Percentiles rank a stretch among this genome's conserved stretches.
These are phyloP conservation scores for Termitomyces sp. DNA, from an alignment of 768 basidiomycete species.

Conservation along the genomic window DNA sequence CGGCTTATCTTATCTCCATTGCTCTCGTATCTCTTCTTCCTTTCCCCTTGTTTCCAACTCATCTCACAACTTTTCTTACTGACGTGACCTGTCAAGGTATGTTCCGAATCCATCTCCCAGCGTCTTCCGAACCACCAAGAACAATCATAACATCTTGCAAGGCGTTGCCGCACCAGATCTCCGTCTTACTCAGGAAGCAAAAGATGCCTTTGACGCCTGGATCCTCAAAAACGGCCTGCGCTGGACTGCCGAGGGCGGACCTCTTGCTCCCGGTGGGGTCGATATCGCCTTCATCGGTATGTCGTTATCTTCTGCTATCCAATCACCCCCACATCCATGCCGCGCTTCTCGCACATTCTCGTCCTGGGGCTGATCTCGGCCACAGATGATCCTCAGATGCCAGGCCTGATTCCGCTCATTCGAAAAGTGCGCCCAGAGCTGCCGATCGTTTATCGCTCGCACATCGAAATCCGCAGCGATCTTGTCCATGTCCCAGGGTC, in stretches of 20 bases:
- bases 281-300: constrained; percentile 86
- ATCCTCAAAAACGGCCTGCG: constrained; percentile 83
- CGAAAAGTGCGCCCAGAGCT: constrained; percentile 76
- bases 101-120: constrained; percentile 84
- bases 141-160: constrained; percentile 95
- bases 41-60: not conserved
- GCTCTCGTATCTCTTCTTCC: not conserved
- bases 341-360: not conserved
- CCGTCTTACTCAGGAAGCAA: constrained; percentile 72
- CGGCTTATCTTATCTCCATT: not conserved
- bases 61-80: not conserved
- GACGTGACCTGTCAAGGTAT: constrained; percentile 44
- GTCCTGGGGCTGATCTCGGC: not conserved
- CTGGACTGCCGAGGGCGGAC: constrained; percentile 85
- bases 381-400: constrained; percentile 88
- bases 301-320: constrained; percentile 8
- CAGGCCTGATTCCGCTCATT: constrained; percentile 90
- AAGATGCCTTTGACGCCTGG: constrained; percentile 82
- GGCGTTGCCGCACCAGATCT: constrained; percentile 79
- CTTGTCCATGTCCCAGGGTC: constrained; percentile 78
- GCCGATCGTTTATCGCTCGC: constrained; percentile 90
- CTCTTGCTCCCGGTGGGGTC: constrained; percentile 74
- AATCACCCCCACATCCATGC: not conserved
- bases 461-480: constrained; percentile 90
- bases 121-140: constrained; percentile 91